Evolutionary conservation across 169 alveolate species (phyloP).

Genomic region (Perkinsus chesapeaki): DNA sequence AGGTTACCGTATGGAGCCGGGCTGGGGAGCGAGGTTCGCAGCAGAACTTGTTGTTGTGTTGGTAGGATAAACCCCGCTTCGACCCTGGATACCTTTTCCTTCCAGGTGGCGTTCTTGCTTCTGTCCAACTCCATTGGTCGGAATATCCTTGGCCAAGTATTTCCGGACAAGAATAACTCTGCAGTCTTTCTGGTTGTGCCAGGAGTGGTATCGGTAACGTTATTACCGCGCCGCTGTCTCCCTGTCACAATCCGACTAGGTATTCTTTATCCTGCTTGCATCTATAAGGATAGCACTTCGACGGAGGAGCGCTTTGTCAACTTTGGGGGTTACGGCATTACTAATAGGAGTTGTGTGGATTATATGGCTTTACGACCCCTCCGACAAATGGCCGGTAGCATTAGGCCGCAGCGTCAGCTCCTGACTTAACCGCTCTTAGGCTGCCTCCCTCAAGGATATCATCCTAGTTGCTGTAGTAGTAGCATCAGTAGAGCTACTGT

Average conservation of each 20-base stretch:
- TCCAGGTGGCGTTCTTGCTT: neutral
- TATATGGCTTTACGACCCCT: neutral
- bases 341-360: neutral
- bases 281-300: neutral
- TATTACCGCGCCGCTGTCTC: neutral
- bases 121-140: neutral
- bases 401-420: neutral
- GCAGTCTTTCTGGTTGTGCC: neutral
- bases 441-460: neutral
- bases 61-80: neutral
- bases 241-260: neutral
- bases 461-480: neutral
- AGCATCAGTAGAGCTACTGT: neutral
- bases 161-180: neutral
- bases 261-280: neutral
- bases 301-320: neutral
- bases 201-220: neutral
- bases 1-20: neutral
- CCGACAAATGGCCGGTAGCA: neutral
- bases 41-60: neutral
- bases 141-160: neutral
- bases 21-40: neutral
- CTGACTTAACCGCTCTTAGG: neutral
- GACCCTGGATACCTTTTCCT: neutral
- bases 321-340: neutral